Base-by-base conservation (phyloP, 768 basidiomycete genomes). In the Suillus cothurnatus region DNA sequence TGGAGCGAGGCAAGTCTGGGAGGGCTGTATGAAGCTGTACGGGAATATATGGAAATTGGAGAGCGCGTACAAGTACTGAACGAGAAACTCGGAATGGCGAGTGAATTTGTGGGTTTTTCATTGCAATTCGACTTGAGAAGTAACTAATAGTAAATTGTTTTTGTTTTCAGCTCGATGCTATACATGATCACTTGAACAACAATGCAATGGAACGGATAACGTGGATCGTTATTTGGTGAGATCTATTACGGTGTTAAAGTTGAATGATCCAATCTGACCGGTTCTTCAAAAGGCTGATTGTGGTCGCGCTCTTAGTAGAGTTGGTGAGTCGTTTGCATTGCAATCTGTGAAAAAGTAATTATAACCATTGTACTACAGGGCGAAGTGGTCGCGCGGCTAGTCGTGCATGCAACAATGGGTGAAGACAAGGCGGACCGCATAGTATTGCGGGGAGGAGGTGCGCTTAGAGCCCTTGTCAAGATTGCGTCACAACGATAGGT, bases 1-100 rank as follows among this genome's bases (percentile, higher is more conserved):
- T 97, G 95, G 96, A 90, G 88, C 61, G 95, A 97, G 73, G 95
- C 94, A 14, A 95, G 91, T 68, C 78, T 97, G 70, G 91, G 92
- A 71, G 91, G 88, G 34, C 77, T 98, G 41, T 98, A 98, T 72
- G 93, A 95, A 69, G 94, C 95, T 0, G 94, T 96, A 56, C 82
- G 94, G 64, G 95, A 95, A 70, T 98, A 98, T 72, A 94, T 97
- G 85, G 96, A 98, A 77, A 94, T 97, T 61, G 88, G 86, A 41
- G 86, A 84, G 5, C 78, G 96, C 41, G 94, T 96, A 36, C 86
- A 90, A 73, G 91, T 89, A 14, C 77, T 98, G 68, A 97, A 96
- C 73, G 95, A 97, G 74, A 91, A 93, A 68, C 78, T 97, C 43
- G 89, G 87, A 5, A 91, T 95, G 8, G 92, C 93, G 17, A 92